Conservation (phyloP, 2,329 filamentous ascomycete species). For the Epichloe sibirici region DNA sequence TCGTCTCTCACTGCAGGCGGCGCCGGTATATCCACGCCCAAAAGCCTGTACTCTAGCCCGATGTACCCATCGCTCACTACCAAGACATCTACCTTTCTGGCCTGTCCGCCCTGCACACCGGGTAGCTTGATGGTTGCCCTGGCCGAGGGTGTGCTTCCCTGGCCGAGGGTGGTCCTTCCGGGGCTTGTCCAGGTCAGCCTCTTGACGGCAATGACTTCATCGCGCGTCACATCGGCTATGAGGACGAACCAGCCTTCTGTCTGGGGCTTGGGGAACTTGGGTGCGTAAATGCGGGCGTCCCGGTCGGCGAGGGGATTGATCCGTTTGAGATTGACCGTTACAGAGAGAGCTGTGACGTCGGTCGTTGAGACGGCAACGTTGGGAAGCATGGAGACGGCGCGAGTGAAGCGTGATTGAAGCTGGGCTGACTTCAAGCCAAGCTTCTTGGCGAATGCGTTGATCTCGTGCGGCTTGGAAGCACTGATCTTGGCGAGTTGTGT, state of each 20-base stretch:
- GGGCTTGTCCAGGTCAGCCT: slow-evolving; percentile 57
- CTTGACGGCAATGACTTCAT: slow-evolving; percentile 80
- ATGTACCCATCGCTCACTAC: slow-evolving; percentile 83
- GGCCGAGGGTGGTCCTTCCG: slow-evolving; percentile 19
- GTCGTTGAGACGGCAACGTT: slow-evolving; percentile 51
- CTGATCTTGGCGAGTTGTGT: slow-evolving; percentile 31
- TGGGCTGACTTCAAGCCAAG: slow-evolving; percentile 36
- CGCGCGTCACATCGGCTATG: slow-evolving; percentile 51
- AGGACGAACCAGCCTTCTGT: slow-evolving; percentile 88
- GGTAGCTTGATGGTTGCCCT: slow-evolving; percentile 51
- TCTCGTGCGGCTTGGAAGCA: slow-evolving; percentile 21
- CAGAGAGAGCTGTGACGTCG: slow-evolving; percentile 46
- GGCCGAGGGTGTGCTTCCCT: slow-evolving; percentile 36
- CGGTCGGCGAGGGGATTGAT: slow-evolving; percentile 52
- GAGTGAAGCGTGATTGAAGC: slow-evolving; percentile 36
- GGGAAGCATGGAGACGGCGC: slow-evolving; percentile 55
- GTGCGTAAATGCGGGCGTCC: slow-evolving; percentile 71
- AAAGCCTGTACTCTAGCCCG: slow-evolving; percentile 48
- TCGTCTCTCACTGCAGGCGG: slow-evolving; percentile 36
- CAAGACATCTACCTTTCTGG: slow-evolving; percentile 56
- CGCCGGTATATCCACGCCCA: slow-evolving; percentile 39
- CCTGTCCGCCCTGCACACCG: slow-evolving; percentile 28
- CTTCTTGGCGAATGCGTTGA: slow-evolving; percentile 33
- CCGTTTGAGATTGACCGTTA: slow-evolving; percentile 54
- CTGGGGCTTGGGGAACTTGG: slow-evolving; percentile 85